Percentiles rank a stretch among this genome's conserved stretches.
phyloP scores from a whole-genome alignment of 805 yeast genomes.

The Candida gorgasii region DNA sequence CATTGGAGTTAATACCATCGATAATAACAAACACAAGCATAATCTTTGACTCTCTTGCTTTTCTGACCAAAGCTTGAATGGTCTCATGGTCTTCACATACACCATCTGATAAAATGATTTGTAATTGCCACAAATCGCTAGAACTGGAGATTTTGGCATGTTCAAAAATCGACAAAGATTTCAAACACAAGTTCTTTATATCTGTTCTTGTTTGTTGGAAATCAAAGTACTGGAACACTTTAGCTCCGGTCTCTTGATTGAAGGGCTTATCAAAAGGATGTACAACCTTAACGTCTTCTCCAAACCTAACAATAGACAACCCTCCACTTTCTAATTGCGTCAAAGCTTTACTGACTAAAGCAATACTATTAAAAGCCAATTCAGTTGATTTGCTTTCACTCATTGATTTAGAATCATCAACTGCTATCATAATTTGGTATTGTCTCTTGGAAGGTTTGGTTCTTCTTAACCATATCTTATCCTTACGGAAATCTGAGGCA shows the following conservation, averaged over 20 bases:
- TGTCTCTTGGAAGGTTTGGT: conserved; percentile 97
- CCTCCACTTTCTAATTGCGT: conserved; percentile 95
- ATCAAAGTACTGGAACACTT: conserved; percentile 82
- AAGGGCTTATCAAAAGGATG: conserved; percentile 90
- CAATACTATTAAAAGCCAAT: conserved; percentile 91
- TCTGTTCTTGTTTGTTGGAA: conserved; percentile 89
- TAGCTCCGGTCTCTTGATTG: conserved; percentile 74
- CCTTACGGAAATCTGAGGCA: conserved; percentile 96
- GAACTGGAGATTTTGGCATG: conserved; percentile 49
- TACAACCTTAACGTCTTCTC: conserved; percentile 77
- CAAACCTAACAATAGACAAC: conserved; percentile 85
- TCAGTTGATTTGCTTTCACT: conserved; percentile 87
- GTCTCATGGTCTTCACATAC: conserved; percentile 93
- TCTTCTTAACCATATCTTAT: conserved; percentile 96
- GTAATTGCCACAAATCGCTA: conserved; percentile 85
- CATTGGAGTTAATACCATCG: conserved; percentile 82
- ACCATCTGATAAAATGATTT: conserved; percentile 93
- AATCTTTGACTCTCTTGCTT: conserved; percentile 86
- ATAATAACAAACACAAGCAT: conserved; percentile 94
- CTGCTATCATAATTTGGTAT: conserved; percentile 95
- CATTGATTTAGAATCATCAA: conserved; percentile 98
- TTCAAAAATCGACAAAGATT: conserved; percentile 72
- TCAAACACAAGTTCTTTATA: conserved; percentile 67
- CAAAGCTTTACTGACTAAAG: conserved; percentile 89
- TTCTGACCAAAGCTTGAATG: conserved; percentile 79